Base-by-base conservation (phyloP, 108 stramenopile genomes). In the Skeletonema costatum region DNA sequence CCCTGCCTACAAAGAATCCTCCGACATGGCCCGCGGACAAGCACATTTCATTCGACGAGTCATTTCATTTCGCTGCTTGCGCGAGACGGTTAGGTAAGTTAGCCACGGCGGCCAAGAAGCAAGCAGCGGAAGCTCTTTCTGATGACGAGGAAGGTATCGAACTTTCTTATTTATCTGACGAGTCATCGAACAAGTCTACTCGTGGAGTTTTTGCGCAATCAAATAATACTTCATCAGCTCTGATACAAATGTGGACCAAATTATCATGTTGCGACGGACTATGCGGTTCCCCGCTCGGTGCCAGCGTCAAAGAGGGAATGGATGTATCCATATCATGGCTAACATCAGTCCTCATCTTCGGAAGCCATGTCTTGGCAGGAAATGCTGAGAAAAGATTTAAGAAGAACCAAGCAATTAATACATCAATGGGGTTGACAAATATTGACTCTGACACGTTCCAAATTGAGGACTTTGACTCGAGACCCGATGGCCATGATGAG, bases 61-160 rank as follows among this genome's bases (percentile, higher is more conserved):
- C 87, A 0, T 92, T 90, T 78, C 92, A 96, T 73, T 96, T 96
- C 81, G 95, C 95, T 38, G 90, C 92, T 29, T 93, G 95, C 60
- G 86, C 80, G 14, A 88, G 86, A 61, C 79, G 91, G 33, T 87
- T 96, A 60, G 95, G 95, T 12, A 96, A 91, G 60, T 32, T 91
- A 0, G 92, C 92, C 10, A 90, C 90, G n/a, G 48, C 77, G 13
- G 83, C 88, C 30, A 78, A 79, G 60, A 85, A 81, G 64, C 61
- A 61, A 46, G 77, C 73, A 35, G 56, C 59, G 2, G 29, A n/a
- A 30, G 39, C 32, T 41, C n/a, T 70, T 12, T 73, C 46, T 60
- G 35, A 65, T 64, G 82, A 83, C 19, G 76, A 77, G 11, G 87
- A 88, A 56, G 80, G 85, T 9, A 65, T 85, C 16, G 87, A 88